phyloP scores from a whole-genome alignment of 768 basidiomycete genomes.

The Amanita jacksonii region DNA sequence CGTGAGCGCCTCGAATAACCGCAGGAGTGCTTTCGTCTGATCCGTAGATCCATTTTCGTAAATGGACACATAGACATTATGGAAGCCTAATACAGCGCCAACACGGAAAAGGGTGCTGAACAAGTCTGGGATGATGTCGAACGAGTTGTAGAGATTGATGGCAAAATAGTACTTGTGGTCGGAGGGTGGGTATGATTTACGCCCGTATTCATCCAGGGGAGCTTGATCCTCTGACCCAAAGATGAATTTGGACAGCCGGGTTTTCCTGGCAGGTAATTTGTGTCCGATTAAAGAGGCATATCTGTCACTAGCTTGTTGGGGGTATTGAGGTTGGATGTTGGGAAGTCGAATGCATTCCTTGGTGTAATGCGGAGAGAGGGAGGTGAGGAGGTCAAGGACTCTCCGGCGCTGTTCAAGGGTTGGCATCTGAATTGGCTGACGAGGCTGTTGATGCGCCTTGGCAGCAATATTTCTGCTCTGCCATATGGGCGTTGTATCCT shows the following conservation, averaged over 20 bases:
- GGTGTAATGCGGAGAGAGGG: constrained; percentile 87
- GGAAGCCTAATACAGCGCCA: constrained; percentile 85
- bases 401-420: constrained; percentile 77
- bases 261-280: constrained; percentile 42
- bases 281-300: constrained; percentile 82
- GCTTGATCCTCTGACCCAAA: constrained; percentile 35
- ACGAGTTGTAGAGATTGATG: constrained; percentile 99
- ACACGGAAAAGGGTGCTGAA: constrained; percentile 95
- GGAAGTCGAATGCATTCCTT: constrained; percentile 70
- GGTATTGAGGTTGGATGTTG: constrained; percentile 74
- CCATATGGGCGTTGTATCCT: constrained; percentile 36
- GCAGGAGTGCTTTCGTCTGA: constrained; percentile 93
- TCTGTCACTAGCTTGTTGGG: constrained; percentile 75
- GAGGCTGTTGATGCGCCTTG: constrained; percentile 37
- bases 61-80: constrained; percentile 97
- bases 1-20: constrained; percentile 91
- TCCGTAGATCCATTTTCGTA: constrained; percentile 99
- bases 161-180: constrained; percentile 99
- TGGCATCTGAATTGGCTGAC: constrained; percentile 63
- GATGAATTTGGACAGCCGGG: constrained; percentile 54
- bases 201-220: constrained; percentile 25
- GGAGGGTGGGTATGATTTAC: constrained; percentile 31
- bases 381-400: constrained; percentile 78
- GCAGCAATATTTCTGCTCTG: constrained; percentile 42
- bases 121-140: constrained; percentile 95